Conservation (phyloP, 2,329 filamentous ascomycete species). For the Cryphonectria nitschkei region DNA sequence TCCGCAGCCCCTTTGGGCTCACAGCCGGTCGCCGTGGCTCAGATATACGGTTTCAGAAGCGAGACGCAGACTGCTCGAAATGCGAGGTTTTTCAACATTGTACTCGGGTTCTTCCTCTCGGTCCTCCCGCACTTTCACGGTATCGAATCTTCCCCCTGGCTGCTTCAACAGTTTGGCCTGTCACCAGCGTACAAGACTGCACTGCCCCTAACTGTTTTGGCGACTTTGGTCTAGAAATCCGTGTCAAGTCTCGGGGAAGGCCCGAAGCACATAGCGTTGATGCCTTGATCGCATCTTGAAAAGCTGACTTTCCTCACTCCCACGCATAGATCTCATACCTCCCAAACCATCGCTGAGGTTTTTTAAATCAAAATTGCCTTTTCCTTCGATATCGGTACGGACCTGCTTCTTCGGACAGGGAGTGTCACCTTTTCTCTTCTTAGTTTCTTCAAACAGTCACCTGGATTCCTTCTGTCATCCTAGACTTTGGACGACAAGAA, state of each 20-base stretch:
- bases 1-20: background rate
- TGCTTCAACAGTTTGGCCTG: background rate
- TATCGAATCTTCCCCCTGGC: background rate
- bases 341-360: background rate
- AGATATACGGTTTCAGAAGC: background rate
- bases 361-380: background rate
- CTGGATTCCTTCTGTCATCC: background rate
- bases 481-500: background rate
- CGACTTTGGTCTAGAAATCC: background rate
- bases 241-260: too few relatives aligned
- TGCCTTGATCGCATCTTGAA: background rate
- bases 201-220: background rate
- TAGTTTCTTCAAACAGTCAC: background rate
- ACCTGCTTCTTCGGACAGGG: background rate
- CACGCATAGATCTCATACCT: background rate
- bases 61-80: background rate
- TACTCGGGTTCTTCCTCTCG: background rate
- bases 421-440: background rate
- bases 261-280: background rate
- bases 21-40: background rate
- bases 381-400: background rate
- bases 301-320: background rate
- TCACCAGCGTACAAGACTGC: background rate
- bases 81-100: background rate
- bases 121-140: background rate